These are phyloP conservation scores for Botrytis elliptica DNA, from an alignment of 2,329 filamentous ascomycete species.

Conservation along the genomic window DNA sequence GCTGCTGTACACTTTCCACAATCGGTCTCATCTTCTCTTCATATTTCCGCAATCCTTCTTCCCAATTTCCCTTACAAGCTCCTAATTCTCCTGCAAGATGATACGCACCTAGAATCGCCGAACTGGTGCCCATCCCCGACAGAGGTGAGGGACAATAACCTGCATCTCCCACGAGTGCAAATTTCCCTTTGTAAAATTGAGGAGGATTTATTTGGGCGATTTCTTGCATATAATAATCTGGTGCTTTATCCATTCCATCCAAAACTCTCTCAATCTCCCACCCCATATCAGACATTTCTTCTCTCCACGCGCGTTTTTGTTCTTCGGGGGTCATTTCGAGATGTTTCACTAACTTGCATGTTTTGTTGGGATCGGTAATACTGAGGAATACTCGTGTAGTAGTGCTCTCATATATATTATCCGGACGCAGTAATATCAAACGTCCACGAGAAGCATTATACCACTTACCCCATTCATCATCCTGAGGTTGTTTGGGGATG, in stretches of 20 bases:
- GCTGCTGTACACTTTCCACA: conserved; percentile 4
- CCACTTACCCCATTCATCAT: conserved; percentile 11
- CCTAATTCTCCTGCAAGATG: conserved; percentile 48
- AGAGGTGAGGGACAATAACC: conserved; percentile 41
- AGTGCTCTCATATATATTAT: not conserved
- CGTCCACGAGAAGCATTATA: conserved; percentile 7
- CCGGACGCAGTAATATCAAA: not conserved
- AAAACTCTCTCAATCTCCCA: conserved; percentile 45
- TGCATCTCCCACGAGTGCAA: conserved; percentile 54
- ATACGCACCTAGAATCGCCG: conserved; percentile 46
- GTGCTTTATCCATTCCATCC: conserved; percentile 39
- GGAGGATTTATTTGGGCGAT: conserved; percentile 44
- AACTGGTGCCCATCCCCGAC: conserved; percentile 45
- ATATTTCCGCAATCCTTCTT: not conserved
- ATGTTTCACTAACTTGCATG: not conserved
- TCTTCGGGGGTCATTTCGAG: not conserved
- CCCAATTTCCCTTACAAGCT: conserved; percentile 9
- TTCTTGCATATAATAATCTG: conserved; percentile 44
- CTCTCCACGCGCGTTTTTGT: not conserved
- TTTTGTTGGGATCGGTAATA: not conserved
- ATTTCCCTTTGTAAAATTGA: conserved; percentile 42
- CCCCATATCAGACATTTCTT: conserved; percentile 32
- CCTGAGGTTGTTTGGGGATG: conserved; percentile 40
- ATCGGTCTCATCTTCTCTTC: conserved; percentile 10
- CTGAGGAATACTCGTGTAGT: conserved; percentile 3